Evolutionary conservation across 805 yeast genomes (phyloP), one percentile per base, ranked within the genome.

Genomic region (Zygosaccharomyces gambellarensis): DNA sequence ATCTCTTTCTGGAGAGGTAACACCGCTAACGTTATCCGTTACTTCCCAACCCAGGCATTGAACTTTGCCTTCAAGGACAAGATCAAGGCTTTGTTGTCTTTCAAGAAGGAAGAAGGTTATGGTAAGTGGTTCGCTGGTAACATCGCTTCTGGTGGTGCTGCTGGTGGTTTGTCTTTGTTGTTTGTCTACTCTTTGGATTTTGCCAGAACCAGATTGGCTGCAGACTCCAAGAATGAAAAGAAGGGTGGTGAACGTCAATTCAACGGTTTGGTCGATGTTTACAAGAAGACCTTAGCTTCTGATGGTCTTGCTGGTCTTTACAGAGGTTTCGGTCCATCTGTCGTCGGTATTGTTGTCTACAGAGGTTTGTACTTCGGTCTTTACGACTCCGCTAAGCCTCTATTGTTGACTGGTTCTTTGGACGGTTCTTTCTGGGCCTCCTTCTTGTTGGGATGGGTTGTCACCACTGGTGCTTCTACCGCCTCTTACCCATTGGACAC

Each of bases 271-370:
- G 70, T 90, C 69, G 97, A 90, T 76, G 97, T 90, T 68, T 90
- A 90, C 89, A 87, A 80, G 81, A 87, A 90, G 85, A 90, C 97
- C 67, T 76, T 90, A 70, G 90, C 90, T 70, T 70, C 96, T 65
- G 97, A 90, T 74, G 97, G 97, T 87, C 71, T 90, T 76, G 95
- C 96, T 65, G 97, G 97, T 86, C 82, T 90, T 73, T 90, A 90
- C 90, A 87, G 97, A 84, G 97, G 97, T 81, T 90, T 90, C 90
- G 88, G 90, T 75, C 97, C 97, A 73, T 90, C 97, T 67, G 97
- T 90, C 73, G 81, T 88, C 65, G 97, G 97, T 85, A 90, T 90
- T 71, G 77, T 90, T 79, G 97, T 89, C 72, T 90, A 90, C 96
- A 89, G 97, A 85, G 97, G 97, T 87, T 80, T 90, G 70, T 90